Evolutionary conservation across 1,139 yeast species (phyloP).

Genomic region (Nadsonia commutata): DNA sequence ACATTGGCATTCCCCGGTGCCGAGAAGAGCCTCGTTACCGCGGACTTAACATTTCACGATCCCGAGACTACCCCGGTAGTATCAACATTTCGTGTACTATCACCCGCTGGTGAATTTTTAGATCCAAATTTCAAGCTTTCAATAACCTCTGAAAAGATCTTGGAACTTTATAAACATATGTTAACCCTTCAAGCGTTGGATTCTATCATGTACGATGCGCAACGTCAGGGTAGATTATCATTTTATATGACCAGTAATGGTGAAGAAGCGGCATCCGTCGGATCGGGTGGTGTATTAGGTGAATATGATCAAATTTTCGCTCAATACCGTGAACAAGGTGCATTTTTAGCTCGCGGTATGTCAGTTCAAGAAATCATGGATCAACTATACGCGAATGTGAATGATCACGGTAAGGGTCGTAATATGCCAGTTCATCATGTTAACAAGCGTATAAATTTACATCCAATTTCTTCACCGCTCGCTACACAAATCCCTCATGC

Average conservation of each 20-base stretch:
- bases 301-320: constrained; percentile 21
- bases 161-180: constrained; percentile 23
- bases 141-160: constrained; percentile 15
- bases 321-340: constrained; percentile 25
- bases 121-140: constrained; percentile 16
- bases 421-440: constrained; percentile 26
- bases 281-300: constrained; percentile 23
- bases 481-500: constrained; percentile 27
- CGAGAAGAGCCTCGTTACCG: neutral
- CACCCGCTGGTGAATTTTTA: constrained; percentile 15
- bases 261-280: constrained; percentile 25
- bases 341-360: constrained; percentile 22
- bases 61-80: neutral
- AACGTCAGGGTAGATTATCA: constrained; percentile 24
- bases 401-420: constrained; percentile 21
- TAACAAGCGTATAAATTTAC: constrained; percentile 18
- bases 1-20: neutral
- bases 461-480: constrained; percentile 24
- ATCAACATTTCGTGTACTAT: neutral
- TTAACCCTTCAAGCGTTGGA: constrained; percentile 20
- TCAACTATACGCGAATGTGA: constrained; percentile 21
- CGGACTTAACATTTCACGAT: neutral
- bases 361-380: constrained; percentile 22
- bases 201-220: constrained; percentile 25
- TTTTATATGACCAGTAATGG: constrained; percentile 27